These are phyloP conservation scores for Xylaria sp. DNA, from an alignment of 2,329 filamentous ascomycete genomes.

Conservation along the genomic window DNA sequence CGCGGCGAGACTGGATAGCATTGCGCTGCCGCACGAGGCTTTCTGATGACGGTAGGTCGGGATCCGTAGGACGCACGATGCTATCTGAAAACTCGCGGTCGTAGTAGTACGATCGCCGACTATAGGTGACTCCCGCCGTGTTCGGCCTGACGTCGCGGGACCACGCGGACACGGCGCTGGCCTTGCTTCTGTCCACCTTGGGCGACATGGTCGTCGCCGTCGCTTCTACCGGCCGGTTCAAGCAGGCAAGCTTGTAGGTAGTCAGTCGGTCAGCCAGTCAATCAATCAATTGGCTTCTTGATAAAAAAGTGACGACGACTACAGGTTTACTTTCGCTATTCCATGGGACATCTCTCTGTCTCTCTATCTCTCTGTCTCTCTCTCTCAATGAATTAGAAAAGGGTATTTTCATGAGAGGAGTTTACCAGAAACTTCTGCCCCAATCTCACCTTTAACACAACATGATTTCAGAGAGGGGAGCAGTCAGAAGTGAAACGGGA, in stretches of 20 bases:
- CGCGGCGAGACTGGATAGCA: too few species aligned
- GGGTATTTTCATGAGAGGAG: background rate
- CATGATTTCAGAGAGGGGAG: background rate
- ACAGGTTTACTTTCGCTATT: background rate
- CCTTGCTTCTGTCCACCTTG: conserved; percentile 1
- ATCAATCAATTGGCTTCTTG: too few species aligned
- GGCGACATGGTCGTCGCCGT: conserved; percentile 20
- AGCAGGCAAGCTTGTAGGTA: background rate
- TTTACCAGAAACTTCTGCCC: background rate
- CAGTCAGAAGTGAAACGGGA: background rate
- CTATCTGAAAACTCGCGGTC: conserved; percentile 34
- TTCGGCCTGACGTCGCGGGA: conserved; percentile 24
- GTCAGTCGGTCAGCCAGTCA: background rate
- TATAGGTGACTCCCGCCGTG: conserved; percentile 24
- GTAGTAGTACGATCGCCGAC: conserved; percentile 27
- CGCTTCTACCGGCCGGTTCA: conserved; percentile 5
- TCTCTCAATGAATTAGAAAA: background rate
- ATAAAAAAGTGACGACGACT: background rate
- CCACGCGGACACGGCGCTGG: conserved; percentile 17
- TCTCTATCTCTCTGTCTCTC: too few species aligned
- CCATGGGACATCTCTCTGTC: background rate
- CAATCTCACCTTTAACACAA: background rate
- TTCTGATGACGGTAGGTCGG: too few species aligned
- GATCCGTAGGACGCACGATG: conserved; percentile 21
- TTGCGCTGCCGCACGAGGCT: too few species aligned